Percentiles rank a stretch among this genome's conserved stretches.
These are phyloP conservation scores for Cladosporium sphaerospermum DNA, from an alignment of 2,329 filamentous ascomycete species.

Conservation along the genomic window DNA sequence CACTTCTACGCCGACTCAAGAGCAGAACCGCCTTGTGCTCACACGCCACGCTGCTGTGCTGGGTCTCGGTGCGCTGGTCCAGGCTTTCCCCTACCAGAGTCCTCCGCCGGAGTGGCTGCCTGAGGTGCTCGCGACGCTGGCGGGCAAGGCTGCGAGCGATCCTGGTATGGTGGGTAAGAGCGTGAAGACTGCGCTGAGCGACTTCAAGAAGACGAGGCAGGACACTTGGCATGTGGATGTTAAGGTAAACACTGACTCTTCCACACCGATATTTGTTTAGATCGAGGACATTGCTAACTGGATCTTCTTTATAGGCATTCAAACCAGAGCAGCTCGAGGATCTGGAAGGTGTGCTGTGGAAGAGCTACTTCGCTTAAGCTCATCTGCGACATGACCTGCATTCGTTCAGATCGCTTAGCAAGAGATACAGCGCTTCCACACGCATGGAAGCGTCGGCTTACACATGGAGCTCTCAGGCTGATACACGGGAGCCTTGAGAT, in stretches of 20 bases:
- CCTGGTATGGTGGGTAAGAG: constrained; percentile 91
- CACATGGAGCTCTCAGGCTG: too few relatives aligned
- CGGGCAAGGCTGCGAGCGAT: constrained; percentile 78
- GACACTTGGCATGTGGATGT: constrained; percentile 98
- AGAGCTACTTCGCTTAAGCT: constrained; percentile 89
- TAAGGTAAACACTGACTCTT: constrained; percentile 59
- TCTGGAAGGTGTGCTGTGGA: constrained; percentile 93
- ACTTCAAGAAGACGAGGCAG: constrained; percentile 99
- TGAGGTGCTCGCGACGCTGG: constrained; percentile 78
- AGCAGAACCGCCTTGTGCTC: constrained; percentile 70
- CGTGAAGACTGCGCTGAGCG: constrained; percentile 85
- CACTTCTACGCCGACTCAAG: constrained; percentile 61
- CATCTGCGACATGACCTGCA: too few relatives aligned
- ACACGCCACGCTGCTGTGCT: constrained; percentile 84
- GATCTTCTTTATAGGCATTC: constrained; percentile 56
- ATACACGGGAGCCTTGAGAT: too few relatives aligned
- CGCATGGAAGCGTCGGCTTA: too few relatives aligned
- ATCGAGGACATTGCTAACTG: background rate
- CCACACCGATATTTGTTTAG: background rate
- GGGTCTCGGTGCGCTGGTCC: constrained; percentile 81
- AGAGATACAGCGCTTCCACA: too few relatives aligned
- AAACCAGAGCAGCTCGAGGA: constrained; percentile 90
- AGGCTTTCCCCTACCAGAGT: constrained; percentile 93
- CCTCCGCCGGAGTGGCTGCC: constrained; percentile 93
- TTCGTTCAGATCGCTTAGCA: too few relatives aligned